Base-by-base conservation (phyloP, 257 asterid genomes). In the Jacaranda mimosifolia region DNA sequence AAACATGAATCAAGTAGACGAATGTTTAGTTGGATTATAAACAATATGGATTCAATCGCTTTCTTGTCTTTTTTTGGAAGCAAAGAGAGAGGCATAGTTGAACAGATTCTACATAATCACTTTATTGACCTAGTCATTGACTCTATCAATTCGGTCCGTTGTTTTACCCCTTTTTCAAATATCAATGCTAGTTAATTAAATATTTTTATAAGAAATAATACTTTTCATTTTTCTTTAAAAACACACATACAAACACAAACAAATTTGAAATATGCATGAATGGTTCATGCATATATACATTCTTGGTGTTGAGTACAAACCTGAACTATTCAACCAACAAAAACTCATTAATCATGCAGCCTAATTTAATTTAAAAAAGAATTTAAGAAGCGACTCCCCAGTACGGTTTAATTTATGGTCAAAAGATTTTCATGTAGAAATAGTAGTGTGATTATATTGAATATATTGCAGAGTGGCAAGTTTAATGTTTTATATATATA, bases 221-320 rank as follows among this genome's bases (percentile, higher is more conserved):
- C 32, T 26, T 26, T 26, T 2, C 32, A 26, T 26, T 26, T 26
- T 26, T 0, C 32, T 26, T 26, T 26, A 26, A 26, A 26, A 26
- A 26, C 32, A 26, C 32, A 26, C 32, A 26, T 26, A 26, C 32
- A 26, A 0, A 53, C 3, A 53, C 2, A 2, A 4, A 7, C 12
- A 6, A 26, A 7, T 2, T 3, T 26, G 62, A 19, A 19, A 15
- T 9, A 62, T 36, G 46, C 46, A 62, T 62, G 46, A 6, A 38
- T 36, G 21, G 13, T 62, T 62, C 68, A 67, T 67, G 73, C 67
- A 71, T 26, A 26, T 26, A 71, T 26, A 26, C 2, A 71, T 40
- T 49, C 68, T 74, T 79, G 83, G 60, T 51, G 63, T 53, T 26
- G 36, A 79, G n/a, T n/a, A n/a, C 71, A 59, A 43, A 73, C 58